Evolutionary conservation across 179 eudicot species (phyloP), one percentile per base, ranked within the genome.

Genomic region (Gypsophila paniculata): DNA sequence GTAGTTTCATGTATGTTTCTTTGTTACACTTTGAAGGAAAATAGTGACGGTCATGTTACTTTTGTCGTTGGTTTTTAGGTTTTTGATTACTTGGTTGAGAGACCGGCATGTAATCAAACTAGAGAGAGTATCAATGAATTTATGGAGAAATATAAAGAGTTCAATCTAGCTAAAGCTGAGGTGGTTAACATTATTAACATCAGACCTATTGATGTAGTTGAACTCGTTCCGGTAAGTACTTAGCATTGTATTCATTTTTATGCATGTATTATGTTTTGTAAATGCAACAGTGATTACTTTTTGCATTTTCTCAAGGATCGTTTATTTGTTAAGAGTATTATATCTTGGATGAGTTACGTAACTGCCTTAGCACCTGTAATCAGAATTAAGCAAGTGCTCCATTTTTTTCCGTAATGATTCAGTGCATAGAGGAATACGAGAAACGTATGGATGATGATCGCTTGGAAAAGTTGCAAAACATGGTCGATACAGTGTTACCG

Each of bases 81-180:
- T 74, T 93, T 71, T 82, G 89, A 93, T 83, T 88, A 93, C 79
- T 78, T 93, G 78, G 86, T 81, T 76, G 79, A 76, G 60, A 89
- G 77, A 65, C 82, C 81, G 70, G 91, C 96, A 52, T 76, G 82
- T 77, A 76, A 75, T 76, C 96, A 89, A 74, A 86, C 90, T 3
- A 83, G 77, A 75, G 91, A 89, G 58, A 79, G 54, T 39, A 74
- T 93, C 36, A 46, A 10, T 38, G 83, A 82, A 15, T 84, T 88
- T 69, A 13, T 78, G 25, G 82, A 75, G 72, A 87, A 89, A 61
- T 71, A 73, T 11, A 80, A 82, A 75, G 79, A 72, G 19, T 91
- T 67, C 73, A 65, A 80, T 14, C 91, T 91, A 38, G 81, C 89
- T 2, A 82, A 82, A 74, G 90, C 88, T 67, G 97, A 91, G 83